Conservation (phyloP, 306 rosid genomes). For the Gleditsia sinensis region DNA sequence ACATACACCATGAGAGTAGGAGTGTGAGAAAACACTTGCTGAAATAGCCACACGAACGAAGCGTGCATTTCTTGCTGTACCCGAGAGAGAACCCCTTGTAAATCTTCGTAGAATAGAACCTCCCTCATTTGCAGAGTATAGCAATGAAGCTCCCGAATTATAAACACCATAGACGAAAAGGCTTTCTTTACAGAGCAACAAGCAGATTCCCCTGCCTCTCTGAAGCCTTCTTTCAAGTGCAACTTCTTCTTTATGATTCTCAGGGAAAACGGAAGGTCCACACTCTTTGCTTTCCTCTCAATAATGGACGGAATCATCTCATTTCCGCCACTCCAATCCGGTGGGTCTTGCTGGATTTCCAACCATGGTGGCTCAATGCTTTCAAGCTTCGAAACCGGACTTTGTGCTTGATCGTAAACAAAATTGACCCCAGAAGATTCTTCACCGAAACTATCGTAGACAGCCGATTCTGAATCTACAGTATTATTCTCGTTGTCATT, state of each 20-base stretch:
- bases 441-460: background rate
- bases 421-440: slow-evolving; percentile 12
- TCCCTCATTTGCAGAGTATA: slow-evolving; percentile 81
- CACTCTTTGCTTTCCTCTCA: slow-evolving; percentile 82
- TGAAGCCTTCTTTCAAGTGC: slow-evolving; percentile 64
- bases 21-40: slow-evolving; percentile 87
- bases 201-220: slow-evolving; percentile 73
- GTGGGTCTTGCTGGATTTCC: slow-evolving; percentile 35
- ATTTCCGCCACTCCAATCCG: slow-evolving; percentile 53
- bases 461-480: slow-evolving; percentile 38
- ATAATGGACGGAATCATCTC: slow-evolving; percentile 60
- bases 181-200: slow-evolving; percentile 77
- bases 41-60: slow-evolving; percentile 93
- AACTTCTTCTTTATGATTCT: slow-evolving; percentile 82
- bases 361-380: slow-evolving; percentile 58
- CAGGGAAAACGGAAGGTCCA: slow-evolving; percentile 83
- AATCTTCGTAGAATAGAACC: slow-evolving; percentile 64
- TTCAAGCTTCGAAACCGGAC: background rate
- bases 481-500: slow-evolving; percentile 8
- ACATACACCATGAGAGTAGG: slow-evolving; percentile 91
- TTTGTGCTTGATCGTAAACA: background rate
- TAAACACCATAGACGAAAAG: slow-evolving; percentile 89
- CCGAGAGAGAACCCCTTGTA: slow-evolving; percentile 67
- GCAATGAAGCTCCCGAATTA: slow-evolving; percentile 83
- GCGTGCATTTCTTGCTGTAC: slow-evolving; percentile 92